Evolutionary conservation across 2,329 filamentous ascomycete genomes (phyloP), one percentile per base, ranked within the genome.

Genomic region (Aspergillus tanneri): DNA sequence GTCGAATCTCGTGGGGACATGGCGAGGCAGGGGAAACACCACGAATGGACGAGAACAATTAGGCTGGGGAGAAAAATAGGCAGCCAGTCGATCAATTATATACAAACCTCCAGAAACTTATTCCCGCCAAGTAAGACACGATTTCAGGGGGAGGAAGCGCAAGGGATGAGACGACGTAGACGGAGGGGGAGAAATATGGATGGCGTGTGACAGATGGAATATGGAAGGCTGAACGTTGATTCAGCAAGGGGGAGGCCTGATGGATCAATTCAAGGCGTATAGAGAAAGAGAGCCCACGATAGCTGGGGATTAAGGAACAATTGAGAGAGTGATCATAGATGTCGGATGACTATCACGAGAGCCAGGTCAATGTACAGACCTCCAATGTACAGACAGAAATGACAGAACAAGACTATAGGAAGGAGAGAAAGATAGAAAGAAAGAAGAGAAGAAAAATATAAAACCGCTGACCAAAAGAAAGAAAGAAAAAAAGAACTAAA

Each of bases 1-100:
- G 43, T 56, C 5, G 55, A 52, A 39, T 72, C 68, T 57, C 62
- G 58, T 50, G 63, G 60, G 48, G 62, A 57, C 65, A 69, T 68
- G 43, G 50, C 46, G 55, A 49, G 10, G 34, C 37, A 22, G 44
- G 27, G 52, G 46, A 30, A n/a, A n/a, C n/a, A n/a, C n/a, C n/a
- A n/a, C 37, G 27, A 43, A 32, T 43, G 28, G 30, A 42, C n/a
- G 35, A 45, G 35, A 32, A 19, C 36, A 32, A 28, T 16, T 19
- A 9, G 16, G 19, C 5, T 16, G 16, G 24, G 24, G 11, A 25
- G 11, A 32, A n/a, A 32, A n/a, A n/a, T 3, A 28, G 11, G 14
- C 27, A 28, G 27, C 11, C 27, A 32, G 12, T 12, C 10, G 10
- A 14, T 32, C n/a, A 34, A 34, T 32, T 46, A 45, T 52, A 46